A percentile compares a stretch with the other conserved stretches of the same genome.
Evolutionary conservation across 352 stramenopile species (phyloP).

Genomic region (Phytophthora boehmeriae): DNA sequence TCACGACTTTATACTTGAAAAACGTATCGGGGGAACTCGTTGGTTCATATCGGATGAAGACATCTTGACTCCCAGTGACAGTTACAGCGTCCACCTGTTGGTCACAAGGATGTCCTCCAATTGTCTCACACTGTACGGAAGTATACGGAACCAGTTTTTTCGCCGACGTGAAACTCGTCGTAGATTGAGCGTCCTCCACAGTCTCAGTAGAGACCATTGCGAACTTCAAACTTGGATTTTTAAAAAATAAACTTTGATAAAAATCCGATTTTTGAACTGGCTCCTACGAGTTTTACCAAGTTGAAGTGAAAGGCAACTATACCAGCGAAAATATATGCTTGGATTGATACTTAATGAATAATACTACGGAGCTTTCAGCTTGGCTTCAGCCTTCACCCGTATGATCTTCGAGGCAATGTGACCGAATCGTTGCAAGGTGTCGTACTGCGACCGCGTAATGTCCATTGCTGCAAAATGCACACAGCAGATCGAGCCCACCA

Average conservation of each 20-base stretch:
- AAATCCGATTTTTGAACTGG: no score
- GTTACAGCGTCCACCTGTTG: no score
- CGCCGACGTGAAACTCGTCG: not conserved
- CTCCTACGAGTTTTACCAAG: no score
- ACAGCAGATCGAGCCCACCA: slow-evolving; percentile 24
- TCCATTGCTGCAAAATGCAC: slow-evolving; percentile 14
- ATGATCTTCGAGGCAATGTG: slow-evolving; percentile 48
- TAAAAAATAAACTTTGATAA: no score
- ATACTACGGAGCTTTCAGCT: no score
- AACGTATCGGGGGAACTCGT: not conserved
- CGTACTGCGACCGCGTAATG: slow-evolving; percentile 22
- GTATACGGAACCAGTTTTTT: not conserved
- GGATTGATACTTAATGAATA: no score
- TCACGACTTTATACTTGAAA: slow-evolving; percentile 19
- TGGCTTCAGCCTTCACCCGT: slow-evolving; percentile 31
- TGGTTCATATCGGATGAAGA: slow-evolving; percentile 4
- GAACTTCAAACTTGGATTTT: no score
- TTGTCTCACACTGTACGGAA: not conserved
- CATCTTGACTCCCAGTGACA: slow-evolving; percentile 2
- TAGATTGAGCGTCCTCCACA: no score
- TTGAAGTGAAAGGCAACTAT: no score
- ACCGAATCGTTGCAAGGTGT: slow-evolving; percentile 29
- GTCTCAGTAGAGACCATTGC: no score
- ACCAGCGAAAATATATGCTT: no score
- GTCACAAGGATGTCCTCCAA: slow-evolving; percentile 4